Base-by-base conservation (phyloP, 495 filamentous ascomycete species). In the Penicillium pulvis region DNA sequence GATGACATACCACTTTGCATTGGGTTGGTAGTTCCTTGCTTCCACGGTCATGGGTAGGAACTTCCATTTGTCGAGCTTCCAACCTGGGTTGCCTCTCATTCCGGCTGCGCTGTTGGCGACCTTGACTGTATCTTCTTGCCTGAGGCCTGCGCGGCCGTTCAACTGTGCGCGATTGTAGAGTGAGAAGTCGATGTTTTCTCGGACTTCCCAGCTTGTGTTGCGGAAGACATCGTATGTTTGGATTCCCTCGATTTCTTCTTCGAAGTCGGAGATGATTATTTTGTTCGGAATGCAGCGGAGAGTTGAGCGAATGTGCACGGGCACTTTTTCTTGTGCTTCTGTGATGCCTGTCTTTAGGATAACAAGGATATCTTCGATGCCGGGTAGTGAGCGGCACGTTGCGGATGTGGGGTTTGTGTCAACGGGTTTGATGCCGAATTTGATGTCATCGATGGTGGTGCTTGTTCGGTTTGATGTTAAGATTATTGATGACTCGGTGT, bases 1-100 rank as follows among this genome's bases (percentile, higher is more conserved):
- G 67, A 89, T 88, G 45, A 89, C 78, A 61, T 83, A 90, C 85
- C 85, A 90, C 39, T 83, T 77, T 16, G 74, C 77, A 11, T 79
- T 66, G n/a, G 80, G 79, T 12, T 72, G 69, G 67, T 76, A 70
- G 28, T 67, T 63, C 64, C 80, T 81, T 19, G 85, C 81, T 30
- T 82, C 73, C 43, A 83, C 77, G 59, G 88, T 77, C 76, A 86
- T 85, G 4, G 85, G 83, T 6, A 90, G 72, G 66, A 89, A 89
- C 69, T 89, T 90, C 78, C 84, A 89, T 65, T 87, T 88, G 69
- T 90, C 87, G 14, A 88, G 73, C 53, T 76, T 79, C 86, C 87
- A 90, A 20, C 83, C 87, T 1, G 76, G 74, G 26, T 77, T 78
- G 20, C 69, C 67, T 4, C 49, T 61, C 60, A 74, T 76, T 9